phyloP scores from a whole-genome alignment of 106 monocot species.

The Dendrobium officinale region DNA sequence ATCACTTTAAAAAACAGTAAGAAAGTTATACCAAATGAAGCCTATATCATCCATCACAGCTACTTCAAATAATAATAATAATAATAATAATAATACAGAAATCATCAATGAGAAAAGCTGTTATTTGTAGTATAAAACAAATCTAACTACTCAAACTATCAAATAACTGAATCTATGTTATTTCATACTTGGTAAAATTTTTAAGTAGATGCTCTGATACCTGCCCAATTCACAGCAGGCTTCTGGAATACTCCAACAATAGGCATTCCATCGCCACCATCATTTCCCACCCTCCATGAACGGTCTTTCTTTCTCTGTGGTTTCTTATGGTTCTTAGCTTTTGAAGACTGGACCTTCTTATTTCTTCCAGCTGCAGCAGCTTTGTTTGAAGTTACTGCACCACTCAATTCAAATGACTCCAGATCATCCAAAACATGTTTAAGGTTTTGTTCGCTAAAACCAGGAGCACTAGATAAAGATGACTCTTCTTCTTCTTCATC shows the following conservation, averaged over 20 bases:
- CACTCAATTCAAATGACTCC: conserved; percentile 48
- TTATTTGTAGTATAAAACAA: no score
- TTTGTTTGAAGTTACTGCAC: conserved; percentile 15
- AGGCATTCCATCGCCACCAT: conserved; percentile 81
- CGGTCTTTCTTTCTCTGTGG: conserved; percentile 89
- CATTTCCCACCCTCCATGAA: conserved; percentile 78
- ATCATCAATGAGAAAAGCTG: no score
- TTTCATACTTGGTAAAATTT: not conserved
- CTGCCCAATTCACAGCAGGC: conserved; percentile 45
- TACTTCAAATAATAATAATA: no score
- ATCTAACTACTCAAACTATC: no score
- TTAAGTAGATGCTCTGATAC: conserved; percentile 26
- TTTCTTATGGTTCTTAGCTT: conserved; percentile 75
- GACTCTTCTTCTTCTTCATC: conserved; percentile 5
- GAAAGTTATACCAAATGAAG: no score
- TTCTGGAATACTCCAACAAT: conserved; percentile 76
- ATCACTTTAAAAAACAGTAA: no score
- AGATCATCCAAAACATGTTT: conserved; percentile 51
- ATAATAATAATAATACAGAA: no score
- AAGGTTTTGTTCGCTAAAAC: not conserved
- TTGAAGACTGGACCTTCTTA: conserved; percentile 33
- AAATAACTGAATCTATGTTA: no score
- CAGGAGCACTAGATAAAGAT: not conserved
- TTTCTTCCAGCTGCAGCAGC: conserved; percentile 15
- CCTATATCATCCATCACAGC: no score